Conservation (phyloP, 768 basidiomycete genomes). For the Collybia sordida region DNA sequence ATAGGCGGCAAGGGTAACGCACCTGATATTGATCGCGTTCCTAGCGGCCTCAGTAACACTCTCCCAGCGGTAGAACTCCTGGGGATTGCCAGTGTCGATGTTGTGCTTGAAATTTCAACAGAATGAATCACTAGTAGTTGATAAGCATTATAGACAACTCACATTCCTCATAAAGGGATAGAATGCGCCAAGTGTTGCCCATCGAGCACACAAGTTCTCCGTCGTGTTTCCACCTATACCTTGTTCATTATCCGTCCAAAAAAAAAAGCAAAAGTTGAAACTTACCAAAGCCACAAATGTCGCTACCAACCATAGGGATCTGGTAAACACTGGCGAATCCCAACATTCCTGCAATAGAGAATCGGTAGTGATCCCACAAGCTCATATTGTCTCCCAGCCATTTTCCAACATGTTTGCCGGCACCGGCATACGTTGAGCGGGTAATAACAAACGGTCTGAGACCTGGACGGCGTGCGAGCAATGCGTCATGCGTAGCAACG, state of each 20-base stretch:
- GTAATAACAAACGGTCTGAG: slow-evolving; percentile 66
- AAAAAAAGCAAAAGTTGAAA: neutral
- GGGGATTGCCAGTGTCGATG: slow-evolving; percentile 46
- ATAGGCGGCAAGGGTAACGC: slow-evolving; percentile 10
- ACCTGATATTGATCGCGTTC: slow-evolving; percentile 62
- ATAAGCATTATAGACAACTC: slow-evolving; percentile 16
- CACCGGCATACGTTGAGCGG: slow-evolving; percentile 72
- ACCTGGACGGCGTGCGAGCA: slow-evolving; percentile 65
- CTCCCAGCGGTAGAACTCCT: slow-evolving; percentile 71
- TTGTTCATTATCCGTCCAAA: neutral
- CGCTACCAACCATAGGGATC: slow-evolving; percentile 75
- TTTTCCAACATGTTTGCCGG: slow-evolving; percentile 66
- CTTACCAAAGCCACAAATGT: slow-evolving; percentile 69
- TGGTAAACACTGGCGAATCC: slow-evolving; percentile 66
- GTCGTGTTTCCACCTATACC: slow-evolving; percentile 55
- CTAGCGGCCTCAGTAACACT: slow-evolving; percentile 56
- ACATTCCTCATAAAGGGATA: slow-evolving; percentile 81
- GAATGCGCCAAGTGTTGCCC: slow-evolving; percentile 78
- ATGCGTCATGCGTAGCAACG: slow-evolving; percentile 54
- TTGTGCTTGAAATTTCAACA: slow-evolving; percentile 45
- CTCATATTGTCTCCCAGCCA: slow-evolving; percentile 73
- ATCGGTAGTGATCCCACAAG: slow-evolving; percentile 56
- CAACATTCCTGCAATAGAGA: slow-evolving; percentile 63
- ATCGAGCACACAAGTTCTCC: slow-evolving; percentile 68
- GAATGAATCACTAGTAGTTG: neutral